Evolutionary conservation across 768 basidiomycete species (phyloP), one percentile per base, ranked within the genome.

Genomic region (Psilocybe cyanescens): DNA sequence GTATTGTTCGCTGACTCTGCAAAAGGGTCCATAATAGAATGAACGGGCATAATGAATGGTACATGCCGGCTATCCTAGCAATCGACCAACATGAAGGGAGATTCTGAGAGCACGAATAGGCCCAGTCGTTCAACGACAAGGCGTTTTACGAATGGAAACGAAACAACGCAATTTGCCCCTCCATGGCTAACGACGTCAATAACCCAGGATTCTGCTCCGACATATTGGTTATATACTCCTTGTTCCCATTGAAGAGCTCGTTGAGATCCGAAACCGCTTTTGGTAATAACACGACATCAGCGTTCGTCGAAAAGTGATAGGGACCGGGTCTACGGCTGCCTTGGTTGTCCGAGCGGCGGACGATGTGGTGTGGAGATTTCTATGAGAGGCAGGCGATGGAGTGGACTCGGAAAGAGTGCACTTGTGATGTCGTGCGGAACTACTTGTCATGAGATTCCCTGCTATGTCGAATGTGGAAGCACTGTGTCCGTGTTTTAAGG

Each of bases 21-120:
- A 29, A 3, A 16, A 19, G 28, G 33, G n/a, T 17, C 33, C 6
- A 35, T 33, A n/a, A 4, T 56, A 8, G 44, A 28, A 2, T 39
- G 17, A 2, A 52, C n/a, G 6, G 16, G 24, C 6, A 35, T 2
- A 12, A 30, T n/a, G 17, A 8, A 19, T 8, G 16, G 44, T 7
- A 54, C 61, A 30, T 24, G 70, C 69, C 69, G 61, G 41, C 72
- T 72, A 55, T 76, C 75, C 2, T 70, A 71, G 50, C 75, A 76
- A 56, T 73, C 72, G 14, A 76, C 66, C 14, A 74, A 54, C 75
- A 75, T 72, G 48, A 74, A 73, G 7, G 74, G 73, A 1, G 74
- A 73, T 49, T 66, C 73, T 74, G 19, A 30, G 28, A 35, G 9
- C 33, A 33, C 4, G 48, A 37, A 24, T 5, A 39, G n/a, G n/a